Conservation (phyloP, 768 basidiomycete genomes). For the Pleurotus sapidus region DNA sequence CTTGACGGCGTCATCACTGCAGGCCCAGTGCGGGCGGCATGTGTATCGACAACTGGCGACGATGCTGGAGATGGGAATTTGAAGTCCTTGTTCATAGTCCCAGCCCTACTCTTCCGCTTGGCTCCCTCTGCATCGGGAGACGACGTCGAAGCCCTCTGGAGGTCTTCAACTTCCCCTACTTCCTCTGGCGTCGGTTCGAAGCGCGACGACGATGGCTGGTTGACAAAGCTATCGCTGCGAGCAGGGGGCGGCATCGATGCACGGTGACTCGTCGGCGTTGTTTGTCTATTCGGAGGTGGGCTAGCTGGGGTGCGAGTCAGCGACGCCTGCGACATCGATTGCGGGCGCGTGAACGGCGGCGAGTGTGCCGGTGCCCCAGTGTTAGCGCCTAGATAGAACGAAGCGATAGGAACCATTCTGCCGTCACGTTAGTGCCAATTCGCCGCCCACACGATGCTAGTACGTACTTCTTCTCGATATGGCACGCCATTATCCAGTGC, state of each 20-base stretch:
- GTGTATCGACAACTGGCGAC: conserved; percentile 22
- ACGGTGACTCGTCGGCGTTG: conserved; percentile 43
- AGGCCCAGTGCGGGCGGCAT: conserved; percentile 17
- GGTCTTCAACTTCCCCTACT: conserved; percentile 27
- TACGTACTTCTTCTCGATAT: conserved; percentile 75
- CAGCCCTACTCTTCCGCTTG: conserved; percentile 52
- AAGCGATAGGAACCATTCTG: conserved; percentile 86
- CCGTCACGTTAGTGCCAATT: not conserved
- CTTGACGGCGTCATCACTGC: conserved; percentile 53
- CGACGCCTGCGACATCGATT: conserved; percentile 75
- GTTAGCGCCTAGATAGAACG: conserved; percentile 77
- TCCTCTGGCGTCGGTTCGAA: conserved; percentile 54
- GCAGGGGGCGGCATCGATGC: conserved; percentile 67
- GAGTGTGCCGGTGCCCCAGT: conserved; percentile 41
- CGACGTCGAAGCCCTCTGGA: conserved; percentile 12
- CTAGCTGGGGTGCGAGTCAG: conserved; percentile 42
- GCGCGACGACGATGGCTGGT: conserved; percentile 31
- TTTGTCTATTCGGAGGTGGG: conserved; percentile 26
- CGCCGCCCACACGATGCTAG: not conserved
- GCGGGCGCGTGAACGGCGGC: conserved; percentile 49
- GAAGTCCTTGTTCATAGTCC: conserved; percentile 78
- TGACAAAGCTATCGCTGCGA: conserved; percentile 40
- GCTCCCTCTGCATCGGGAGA: conserved; percentile 23
- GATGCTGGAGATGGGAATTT: conserved; percentile 55
- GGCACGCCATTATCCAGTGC: conserved; percentile 91